Evolutionary conservation across 2,329 filamentous ascomycete species (phyloP).

Genomic region (Exophiala alcalophila): DNA sequence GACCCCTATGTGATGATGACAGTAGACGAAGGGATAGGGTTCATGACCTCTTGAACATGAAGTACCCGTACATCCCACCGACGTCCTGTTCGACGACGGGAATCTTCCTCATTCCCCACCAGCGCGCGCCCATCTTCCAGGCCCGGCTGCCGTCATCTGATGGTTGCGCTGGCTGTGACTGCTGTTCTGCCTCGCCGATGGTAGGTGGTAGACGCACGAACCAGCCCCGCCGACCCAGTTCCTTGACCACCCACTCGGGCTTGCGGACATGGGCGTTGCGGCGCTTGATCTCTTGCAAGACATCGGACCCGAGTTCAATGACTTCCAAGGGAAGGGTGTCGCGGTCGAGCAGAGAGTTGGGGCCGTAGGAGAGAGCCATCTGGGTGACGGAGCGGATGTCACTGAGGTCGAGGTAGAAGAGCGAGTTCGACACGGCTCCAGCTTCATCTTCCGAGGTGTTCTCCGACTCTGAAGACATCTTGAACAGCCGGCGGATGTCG

Average conservation of each 20-base stretch:
- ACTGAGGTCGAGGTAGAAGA: constrained; percentile 75
- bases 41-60: constrained; percentile 54
- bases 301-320: constrained; percentile 68
- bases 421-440: constrained; percentile 33
- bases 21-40: no score
- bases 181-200: constrained; percentile 10
- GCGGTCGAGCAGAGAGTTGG: constrained; percentile 56
- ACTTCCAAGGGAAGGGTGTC: constrained; percentile 69
- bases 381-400: constrained; percentile 61
- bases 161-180: no score
- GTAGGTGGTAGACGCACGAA: constrained; percentile 52
- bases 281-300: constrained; percentile 61
- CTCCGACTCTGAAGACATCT: neutral
- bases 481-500: constrained; percentile 64
- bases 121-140: constrained; percentile 83
- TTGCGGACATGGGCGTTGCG: constrained; percentile 51
- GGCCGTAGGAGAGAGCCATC: constrained; percentile 57
- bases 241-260: constrained; percentile 68
- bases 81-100: constrained; percentile 56
- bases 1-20: no score
- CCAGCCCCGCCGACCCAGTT: constrained; percentile 67
- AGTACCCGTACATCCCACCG: constrained; percentile 58
- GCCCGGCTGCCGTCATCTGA: constrained; percentile 60
- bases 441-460: constrained; percentile 41
- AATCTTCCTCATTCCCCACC: constrained; percentile 77